phyloP scores from a whole-genome alignment of 352 stramenopile species.

The Poterioochromonas sp. region DNA sequence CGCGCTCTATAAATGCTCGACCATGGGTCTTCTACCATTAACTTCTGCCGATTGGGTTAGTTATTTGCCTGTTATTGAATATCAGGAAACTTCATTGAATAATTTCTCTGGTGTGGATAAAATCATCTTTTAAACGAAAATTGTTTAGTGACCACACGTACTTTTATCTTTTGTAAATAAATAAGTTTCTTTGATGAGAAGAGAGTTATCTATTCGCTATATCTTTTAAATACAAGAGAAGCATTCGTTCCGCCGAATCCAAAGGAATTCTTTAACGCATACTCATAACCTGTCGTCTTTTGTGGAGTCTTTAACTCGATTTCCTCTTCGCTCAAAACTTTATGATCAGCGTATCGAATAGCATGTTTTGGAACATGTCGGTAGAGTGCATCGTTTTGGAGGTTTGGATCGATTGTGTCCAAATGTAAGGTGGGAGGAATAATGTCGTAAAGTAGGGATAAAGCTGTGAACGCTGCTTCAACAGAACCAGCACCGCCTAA shows the following conservation, averaged over 20 bases:
- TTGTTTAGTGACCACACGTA: not conserved
- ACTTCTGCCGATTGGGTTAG: constrained; percentile 19
- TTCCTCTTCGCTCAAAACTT: constrained; percentile 23
- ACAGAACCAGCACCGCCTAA: constrained; percentile 87
- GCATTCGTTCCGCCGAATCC: constrained; percentile 94
- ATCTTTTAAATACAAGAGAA: constrained; percentile 52
- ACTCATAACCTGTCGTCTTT: constrained; percentile 48
- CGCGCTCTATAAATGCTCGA: constrained; percentile 25
- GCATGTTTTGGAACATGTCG: not conserved
- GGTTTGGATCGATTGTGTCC: constrained; percentile 41
- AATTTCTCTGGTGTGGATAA: not conserved
- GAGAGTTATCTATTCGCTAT: not conserved
- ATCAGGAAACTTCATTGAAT: not conserved
- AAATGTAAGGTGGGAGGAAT: constrained; percentile 89
- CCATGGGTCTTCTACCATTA: constrained; percentile 25
- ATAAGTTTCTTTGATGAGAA: not conserved
- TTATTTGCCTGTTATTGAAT: not conserved
- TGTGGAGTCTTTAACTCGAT: constrained; percentile 54
- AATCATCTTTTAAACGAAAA: not conserved
- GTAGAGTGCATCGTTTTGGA: not conserved
- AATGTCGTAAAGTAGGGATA: constrained; percentile 73
- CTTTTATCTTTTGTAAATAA: not conserved
- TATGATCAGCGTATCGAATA: no score
- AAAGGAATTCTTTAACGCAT: constrained; percentile 88
- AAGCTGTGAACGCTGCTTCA: constrained; percentile 87